Evolutionary conservation across 257 asterid species (phyloP), one percentile per base, ranked within the genome.

Genomic region (Petunia axillaris): DNA sequence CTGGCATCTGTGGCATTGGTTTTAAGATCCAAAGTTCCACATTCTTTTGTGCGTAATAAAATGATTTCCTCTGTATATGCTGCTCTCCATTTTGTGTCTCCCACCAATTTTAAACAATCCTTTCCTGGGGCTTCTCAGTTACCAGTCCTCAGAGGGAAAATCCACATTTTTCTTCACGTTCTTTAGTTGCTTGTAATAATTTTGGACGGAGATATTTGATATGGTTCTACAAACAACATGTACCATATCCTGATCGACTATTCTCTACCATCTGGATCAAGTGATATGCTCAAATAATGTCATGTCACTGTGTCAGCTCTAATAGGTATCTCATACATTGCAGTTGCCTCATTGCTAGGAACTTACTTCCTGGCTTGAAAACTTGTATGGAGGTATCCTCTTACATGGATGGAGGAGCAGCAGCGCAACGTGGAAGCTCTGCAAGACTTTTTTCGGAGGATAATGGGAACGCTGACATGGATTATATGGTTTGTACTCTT

Each of bases 261-360:
- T 38, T 59, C 39, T 59, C 16, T 68, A 68, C 57, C 76, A 43
- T 44, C 76, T 16, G n/a, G 40, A 25, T 71, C 59, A 10, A 25
- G 60, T 44, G 60, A 44, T 50, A 50, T 35, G 8, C 62, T 71
- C 44, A 50, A 71, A 71, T 71, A 43, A 71, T 48, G 60, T 50
- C 40, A 50, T 35, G 44, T 35, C 77, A 35, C 35, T 48, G 35
- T 35, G 59, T 52, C 44, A 50, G 77, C 62, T 71, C 77, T 73
- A 73, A 73, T 50, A n/a, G 6, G 50, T 35, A 50, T 67, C 25
- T 80, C 82, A 74, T 83, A 46, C 77, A 85, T 41, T 78, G 81
- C 91, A 95, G 99, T 86, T 93, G 99, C 91, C 93, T 87, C 59
- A 93, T 95, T 82, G 98, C 99, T 64, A 88, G 96, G 88, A 95